Conservation (phyloP, 2,329 filamentous ascomycete genomes). For the Diaporthe capsici region DNA sequence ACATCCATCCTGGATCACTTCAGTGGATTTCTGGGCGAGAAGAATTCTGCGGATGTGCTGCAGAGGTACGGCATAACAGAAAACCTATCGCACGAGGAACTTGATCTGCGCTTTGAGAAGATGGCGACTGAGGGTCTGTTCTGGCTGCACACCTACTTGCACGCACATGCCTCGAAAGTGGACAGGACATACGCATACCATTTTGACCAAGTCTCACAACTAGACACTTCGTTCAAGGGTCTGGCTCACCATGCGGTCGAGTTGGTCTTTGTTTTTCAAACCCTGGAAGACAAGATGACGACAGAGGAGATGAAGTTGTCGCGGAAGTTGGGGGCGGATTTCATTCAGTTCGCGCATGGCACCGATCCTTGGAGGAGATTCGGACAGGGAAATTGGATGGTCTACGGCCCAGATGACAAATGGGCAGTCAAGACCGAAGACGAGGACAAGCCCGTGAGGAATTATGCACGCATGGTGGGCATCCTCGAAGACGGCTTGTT, state of each 20-base stretch:
- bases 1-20: slow-evolving; percentile 5
- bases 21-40: not conserved
- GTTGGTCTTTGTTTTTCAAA: slow-evolving; percentile 5
- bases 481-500: slow-evolving; percentile 19
- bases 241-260: slow-evolving; percentile 8
- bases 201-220: slow-evolving; percentile 18
- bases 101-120: slow-evolving; percentile 5
- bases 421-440: slow-evolving; percentile 3
- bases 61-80: not conserved
- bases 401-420: slow-evolving; percentile 4
- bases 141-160: slow-evolving; percentile 15
- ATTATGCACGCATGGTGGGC: slow-evolving; percentile 15
- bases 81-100: not conserved
- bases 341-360: slow-evolving; percentile 1
- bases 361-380: slow-evolving; percentile 1
- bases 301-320: not conserved
- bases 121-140: slow-evolving; percentile 13
- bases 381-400: slow-evolving; percentile 2
- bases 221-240: slow-evolving; percentile 6
- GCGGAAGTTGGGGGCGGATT: not conserved
- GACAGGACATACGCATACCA: slow-evolving; percentile 18
- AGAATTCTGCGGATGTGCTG: not conserved
- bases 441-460: slow-evolving; percentile 1
- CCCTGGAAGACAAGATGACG: slow-evolving; percentile 14
- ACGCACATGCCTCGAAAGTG: slow-evolving; percentile 2